Conservation (phyloP, 192 early-diverging fungal species). For the Rhizophagus sp. region DNA sequence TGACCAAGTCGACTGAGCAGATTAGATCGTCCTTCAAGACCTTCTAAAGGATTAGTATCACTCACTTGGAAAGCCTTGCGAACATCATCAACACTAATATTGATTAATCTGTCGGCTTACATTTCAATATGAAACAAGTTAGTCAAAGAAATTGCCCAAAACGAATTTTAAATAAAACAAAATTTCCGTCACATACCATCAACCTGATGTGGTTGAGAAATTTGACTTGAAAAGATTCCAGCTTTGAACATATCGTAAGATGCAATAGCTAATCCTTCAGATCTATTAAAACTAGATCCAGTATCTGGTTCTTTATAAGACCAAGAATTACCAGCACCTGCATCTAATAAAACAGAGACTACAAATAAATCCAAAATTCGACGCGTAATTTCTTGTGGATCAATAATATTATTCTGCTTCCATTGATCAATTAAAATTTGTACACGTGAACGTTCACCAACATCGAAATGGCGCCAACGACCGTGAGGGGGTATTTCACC, state of each 20-base stretch:
- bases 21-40: slow-evolving; percentile 71
- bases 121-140: not conserved
- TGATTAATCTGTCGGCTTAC: slow-evolving; percentile 53
- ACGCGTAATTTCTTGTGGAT: slow-evolving; percentile 57
- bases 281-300: slow-evolving; percentile 57
- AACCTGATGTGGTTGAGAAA: slow-evolving; percentile 60
- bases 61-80: slow-evolving; percentile 77
- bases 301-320: slow-evolving; percentile 58
- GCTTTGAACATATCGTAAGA: slow-evolving; percentile 80
- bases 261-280: slow-evolving; percentile 87
- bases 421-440: slow-evolving; percentile 50
- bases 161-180: slow-evolving; percentile 14
- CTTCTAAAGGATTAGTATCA: slow-evolving; percentile 75
- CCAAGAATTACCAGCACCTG: slow-evolving; percentile 88
- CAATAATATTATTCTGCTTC: slow-evolving; percentile 40
- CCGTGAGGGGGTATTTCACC: slow-evolving; percentile 82
- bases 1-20: slow-evolving; percentile 67
- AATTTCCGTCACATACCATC: slow-evolving; percentile 56
- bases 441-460: slow-evolving; percentile 47
- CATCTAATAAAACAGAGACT: slow-evolving; percentile 89
- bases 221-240: slow-evolving; percentile 73
- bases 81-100: slow-evolving; percentile 53
- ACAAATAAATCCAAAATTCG: slow-evolving; percentile 83
- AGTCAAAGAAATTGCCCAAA: too few species aligned
- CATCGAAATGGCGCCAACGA: slow-evolving; percentile 84